Evolutionary conservation across 192 early-diverging fungal genomes (phyloP).

Genomic region (Linnemannia zychae): DNA sequence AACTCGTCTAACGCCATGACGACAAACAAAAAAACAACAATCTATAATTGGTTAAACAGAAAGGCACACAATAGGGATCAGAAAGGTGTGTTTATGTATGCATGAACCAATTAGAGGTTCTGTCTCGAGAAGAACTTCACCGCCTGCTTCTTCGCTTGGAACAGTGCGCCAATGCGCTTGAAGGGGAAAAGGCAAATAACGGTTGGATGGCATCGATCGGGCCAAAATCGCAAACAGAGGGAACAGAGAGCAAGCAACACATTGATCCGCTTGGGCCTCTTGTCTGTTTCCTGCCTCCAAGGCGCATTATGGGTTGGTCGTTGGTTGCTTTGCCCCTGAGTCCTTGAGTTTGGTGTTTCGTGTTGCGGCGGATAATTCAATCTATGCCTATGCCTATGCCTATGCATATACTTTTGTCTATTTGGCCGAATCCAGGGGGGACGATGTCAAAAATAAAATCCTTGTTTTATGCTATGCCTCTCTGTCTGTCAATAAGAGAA

Average conservation of each 20-base stretch:
- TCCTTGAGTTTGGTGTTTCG: background rate
- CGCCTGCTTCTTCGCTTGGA: background rate
- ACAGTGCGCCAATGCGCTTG: background rate
- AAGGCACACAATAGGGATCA: too few relatives aligned
- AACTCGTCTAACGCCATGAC: too few relatives aligned
- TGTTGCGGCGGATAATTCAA: background rate
- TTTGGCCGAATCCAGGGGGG: background rate
- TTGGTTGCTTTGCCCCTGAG: background rate
- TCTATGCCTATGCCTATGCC: too few relatives aligned
- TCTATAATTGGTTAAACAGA: too few relatives aligned
- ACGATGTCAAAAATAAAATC: background rate
- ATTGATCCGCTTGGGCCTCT: background rate
- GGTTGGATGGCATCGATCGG: background rate
- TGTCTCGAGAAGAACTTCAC: too few relatives aligned
- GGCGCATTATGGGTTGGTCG: too few relatives aligned
- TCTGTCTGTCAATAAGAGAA: too few relatives aligned
- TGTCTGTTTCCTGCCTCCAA: too few relatives aligned
- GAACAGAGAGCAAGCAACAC: background rate
- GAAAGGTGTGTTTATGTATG: too few relatives aligned
- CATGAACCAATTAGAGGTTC: too few relatives aligned
- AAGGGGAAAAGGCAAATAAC: background rate
- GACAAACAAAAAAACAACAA: too few relatives aligned
- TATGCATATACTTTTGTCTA: background rate
- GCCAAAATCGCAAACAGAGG: background rate
- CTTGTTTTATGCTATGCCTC: background rate